These are phyloP conservation scores for Dryadomyces sulphureus DNA, from an alignment of 2,329 filamentous ascomycete species.

Conservation along the genomic window DNA sequence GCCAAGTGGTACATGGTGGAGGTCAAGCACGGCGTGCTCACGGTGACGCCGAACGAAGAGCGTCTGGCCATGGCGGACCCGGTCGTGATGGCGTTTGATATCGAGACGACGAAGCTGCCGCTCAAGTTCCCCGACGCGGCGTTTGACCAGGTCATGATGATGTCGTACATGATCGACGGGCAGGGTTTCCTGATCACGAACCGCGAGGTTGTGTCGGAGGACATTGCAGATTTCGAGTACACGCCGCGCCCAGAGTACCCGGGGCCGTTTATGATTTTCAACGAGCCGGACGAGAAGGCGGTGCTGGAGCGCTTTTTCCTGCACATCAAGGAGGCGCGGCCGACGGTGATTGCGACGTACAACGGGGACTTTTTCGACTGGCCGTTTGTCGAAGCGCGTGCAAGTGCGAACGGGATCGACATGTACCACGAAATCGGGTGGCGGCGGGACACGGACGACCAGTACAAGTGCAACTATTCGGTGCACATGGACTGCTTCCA, in stretches of 20 bases:
- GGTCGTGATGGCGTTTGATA: conserved; percentile 98
- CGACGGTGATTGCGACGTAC: conserved; percentile 98
- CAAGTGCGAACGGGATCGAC: conserved; percentile 88
- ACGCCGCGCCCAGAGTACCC: conserved; percentile 94
- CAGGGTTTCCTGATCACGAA: conserved; percentile 98
- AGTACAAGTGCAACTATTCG: conserved; percentile 91
- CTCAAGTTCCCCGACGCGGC: conserved; percentile 92
- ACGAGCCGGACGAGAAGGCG: conserved; percentile 84
- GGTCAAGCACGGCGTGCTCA: conserved; percentile 77
- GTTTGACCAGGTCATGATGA: conserved; percentile 98
- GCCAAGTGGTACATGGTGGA: conserved; percentile 97
- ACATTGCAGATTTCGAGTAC: conserved; percentile 96
- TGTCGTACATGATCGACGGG: conserved; percentile 99
- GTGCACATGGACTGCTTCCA: conserved; percentile 98
- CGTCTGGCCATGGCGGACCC: conserved; percentile 83
- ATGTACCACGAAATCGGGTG: conserved; percentile 99
- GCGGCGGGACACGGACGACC: conserved; percentile 86
- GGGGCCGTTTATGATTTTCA: conserved; percentile 94
- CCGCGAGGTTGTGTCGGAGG: conserved; percentile 90
- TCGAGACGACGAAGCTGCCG: conserved; percentile 90
- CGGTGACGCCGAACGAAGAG: conserved; percentile 73
- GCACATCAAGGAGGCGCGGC: conserved; percentile 86
- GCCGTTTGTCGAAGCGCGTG: conserved; percentile 91
- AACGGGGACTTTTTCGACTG: conserved; percentile 99
- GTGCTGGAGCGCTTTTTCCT: conserved; percentile 85